phyloP scores from a whole-genome alignment of 2,329 filamentous ascomycete genomes.

The Verticillium nubilum region DNA sequence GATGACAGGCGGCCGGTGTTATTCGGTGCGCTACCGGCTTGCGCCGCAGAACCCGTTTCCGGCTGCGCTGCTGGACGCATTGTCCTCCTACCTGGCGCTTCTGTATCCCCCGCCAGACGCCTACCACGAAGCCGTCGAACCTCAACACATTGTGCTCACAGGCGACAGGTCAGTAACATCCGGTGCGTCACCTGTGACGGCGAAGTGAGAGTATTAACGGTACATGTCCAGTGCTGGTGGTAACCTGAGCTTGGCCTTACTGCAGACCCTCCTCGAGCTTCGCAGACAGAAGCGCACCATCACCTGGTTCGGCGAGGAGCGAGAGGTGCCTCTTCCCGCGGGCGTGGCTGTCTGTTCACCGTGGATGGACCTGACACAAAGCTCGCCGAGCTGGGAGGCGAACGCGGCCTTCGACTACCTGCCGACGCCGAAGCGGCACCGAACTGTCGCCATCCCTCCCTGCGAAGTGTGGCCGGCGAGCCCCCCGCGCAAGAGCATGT shows the following conservation, averaged over 20 bases:
- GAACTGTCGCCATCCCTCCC: constrained; percentile 21
- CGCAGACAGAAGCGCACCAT: constrained; percentile 40
- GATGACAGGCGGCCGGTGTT: constrained; percentile 60
- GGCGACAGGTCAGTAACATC: constrained; percentile 54
- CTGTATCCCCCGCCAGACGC: constrained; percentile 66
- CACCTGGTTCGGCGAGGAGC: constrained; percentile 53
- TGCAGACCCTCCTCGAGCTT: constrained; percentile 65
- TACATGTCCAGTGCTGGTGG: constrained; percentile 58
- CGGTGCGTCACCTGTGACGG: neutral
- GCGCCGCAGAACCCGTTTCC: constrained; percentile 73
- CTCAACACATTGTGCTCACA: constrained; percentile 62
- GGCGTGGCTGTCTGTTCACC: constrained; percentile 59
- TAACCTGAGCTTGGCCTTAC: constrained; percentile 60
- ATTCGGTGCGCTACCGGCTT: constrained; percentile 69
- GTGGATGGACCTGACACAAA: constrained; percentile 67
- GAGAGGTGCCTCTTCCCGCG: constrained; percentile 60
- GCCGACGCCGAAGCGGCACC: constrained; percentile 32
- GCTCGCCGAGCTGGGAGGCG: constrained; percentile 46
- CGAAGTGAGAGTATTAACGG: neutral
- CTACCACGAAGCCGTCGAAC: constrained; percentile 58
- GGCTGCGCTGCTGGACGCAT: constrained; percentile 64
- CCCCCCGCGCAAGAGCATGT: constrained; percentile 49
- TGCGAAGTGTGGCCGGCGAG: constrained; percentile 54
- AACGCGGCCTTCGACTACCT: constrained; percentile 61
- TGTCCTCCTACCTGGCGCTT: constrained; percentile 67